Evolutionary conservation across 2,329 filamentous ascomycete genomes (phyloP).

Genomic region (Bertia moriformis): DNA sequence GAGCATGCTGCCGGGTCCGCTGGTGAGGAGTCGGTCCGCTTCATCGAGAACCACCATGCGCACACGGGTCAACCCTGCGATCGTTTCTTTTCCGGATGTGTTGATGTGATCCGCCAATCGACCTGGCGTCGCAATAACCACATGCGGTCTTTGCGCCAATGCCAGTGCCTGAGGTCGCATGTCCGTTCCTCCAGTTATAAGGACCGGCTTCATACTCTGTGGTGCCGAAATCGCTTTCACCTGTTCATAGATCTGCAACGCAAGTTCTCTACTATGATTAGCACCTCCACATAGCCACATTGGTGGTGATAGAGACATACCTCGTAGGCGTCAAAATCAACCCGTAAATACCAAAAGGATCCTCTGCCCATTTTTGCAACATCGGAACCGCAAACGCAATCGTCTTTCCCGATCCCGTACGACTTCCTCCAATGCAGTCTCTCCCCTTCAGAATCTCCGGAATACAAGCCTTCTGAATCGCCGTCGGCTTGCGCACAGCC

Average conservation of each 20-base stretch:
- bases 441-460: slow-evolving; percentile 46
- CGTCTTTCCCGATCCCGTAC: slow-evolving; percentile 57
- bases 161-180: slow-evolving; percentile 50
- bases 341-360: slow-evolving; percentile 51
- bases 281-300: too few species aligned
- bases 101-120: slow-evolving; percentile 52
- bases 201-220: slow-evolving; percentile 45
- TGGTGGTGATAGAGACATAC: slow-evolving; percentile 19
- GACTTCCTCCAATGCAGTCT: slow-evolving; percentile 53
- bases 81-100: slow-evolving; percentile 48
- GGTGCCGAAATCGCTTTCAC: slow-evolving; percentile 50
- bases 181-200: slow-evolving; percentile 53
- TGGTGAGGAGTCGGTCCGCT: slow-evolving; percentile 44
- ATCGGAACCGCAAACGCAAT: slow-evolving; percentile 56
- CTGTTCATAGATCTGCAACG: slow-evolving; percentile 58
- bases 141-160: slow-evolving; percentile 42
- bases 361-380: slow-evolving; percentile 50
- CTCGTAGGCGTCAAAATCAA: slow-evolving; percentile 48
- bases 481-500: slow-evolving; percentile 48
- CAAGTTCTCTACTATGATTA: slow-evolving; percentile 49
- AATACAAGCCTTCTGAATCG: slow-evolving; percentile 52
- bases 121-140: slow-evolving; percentile 54
- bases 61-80: slow-evolving; percentile 40
- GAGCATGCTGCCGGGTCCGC: slow-evolving; percentile 1
- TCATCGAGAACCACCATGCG: slow-evolving; percentile 54